Conservation (phyloP, 352 stramenopile genomes). For the Phytophthora meadii region DNA sequence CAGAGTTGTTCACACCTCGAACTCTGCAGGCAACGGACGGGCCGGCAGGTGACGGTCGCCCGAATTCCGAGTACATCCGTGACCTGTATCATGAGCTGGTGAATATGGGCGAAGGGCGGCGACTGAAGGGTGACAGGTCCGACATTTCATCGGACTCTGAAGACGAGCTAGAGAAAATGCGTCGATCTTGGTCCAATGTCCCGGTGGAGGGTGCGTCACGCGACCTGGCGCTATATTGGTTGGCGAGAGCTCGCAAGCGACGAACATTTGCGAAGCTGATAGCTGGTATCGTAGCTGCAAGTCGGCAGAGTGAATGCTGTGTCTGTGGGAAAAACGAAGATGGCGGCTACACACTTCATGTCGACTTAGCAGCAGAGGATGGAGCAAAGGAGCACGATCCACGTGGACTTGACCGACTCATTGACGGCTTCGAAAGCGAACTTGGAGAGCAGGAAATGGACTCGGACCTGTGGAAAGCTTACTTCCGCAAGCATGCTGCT, state of each 20-base stretch:
- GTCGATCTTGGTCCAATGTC: constrained; percentile 86
- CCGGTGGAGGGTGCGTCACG: constrained; percentile 83
- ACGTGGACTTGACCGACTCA: constrained; percentile 79
- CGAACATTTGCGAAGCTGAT: constrained; percentile 92
- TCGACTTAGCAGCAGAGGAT: constrained; percentile 78
- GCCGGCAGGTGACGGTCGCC: constrained; percentile 45
- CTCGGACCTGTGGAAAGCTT: constrained; percentile 95
- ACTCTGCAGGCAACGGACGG: constrained; percentile 73
- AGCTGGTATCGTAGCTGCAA: constrained; percentile 75
- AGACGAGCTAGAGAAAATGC: constrained; percentile 91
- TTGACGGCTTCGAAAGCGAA: constrained; percentile 75
- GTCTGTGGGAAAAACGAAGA: constrained; percentile 77
- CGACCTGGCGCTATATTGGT: constrained; percentile 93
- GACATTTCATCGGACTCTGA: constrained; percentile 95
- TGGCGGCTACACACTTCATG: constrained; percentile 76
- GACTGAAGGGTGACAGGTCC: constrained; percentile 87
- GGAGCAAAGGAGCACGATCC: constrained; percentile 74
- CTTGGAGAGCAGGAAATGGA: constrained; percentile 91
- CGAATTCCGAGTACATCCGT: constrained; percentile 94
- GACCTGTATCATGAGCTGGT: constrained; percentile 97
- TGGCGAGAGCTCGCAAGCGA: constrained; percentile 93
- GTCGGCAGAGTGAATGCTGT: constrained; percentile 87
- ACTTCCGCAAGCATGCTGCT: constrained; percentile 93
- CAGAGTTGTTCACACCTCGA: constrained; percentile 95
- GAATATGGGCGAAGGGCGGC: constrained; percentile 90